Evolutionary conservation across 2,329 filamentous ascomycete genomes (phyloP), one percentile per base, ranked within the genome.

Genomic region (Microascus cirrosus): DNA sequence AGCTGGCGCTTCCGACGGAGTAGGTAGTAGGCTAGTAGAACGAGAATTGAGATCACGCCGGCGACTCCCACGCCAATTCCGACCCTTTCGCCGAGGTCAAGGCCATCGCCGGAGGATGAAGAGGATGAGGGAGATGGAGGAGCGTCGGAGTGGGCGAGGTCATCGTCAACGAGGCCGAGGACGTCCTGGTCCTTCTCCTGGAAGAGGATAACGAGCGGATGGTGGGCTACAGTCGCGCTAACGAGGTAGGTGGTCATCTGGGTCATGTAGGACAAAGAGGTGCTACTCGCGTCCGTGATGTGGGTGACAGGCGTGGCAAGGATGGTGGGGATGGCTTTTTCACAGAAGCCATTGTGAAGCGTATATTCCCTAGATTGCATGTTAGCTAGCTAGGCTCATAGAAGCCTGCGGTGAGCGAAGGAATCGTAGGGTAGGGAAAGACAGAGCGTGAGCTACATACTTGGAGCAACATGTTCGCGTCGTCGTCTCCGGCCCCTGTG

Each of bases 401-500:
- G 5, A 12, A 42, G 28, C 28, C 35, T 8, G 8, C 25, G 11
- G n/a, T 6, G 22, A 35, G 32, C 3, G 25, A 36, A 48, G 25
- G 24, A 22, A 34, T 11, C 24, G 13, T 20, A 32, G 36, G 13
- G 34, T 25, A 20, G 34, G 35, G 28, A 7, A 18, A 42, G 12
- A 59, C 36, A 22, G 3, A 24, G 22, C 28, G 36, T 10, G 45
- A 20, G 20, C 22, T 8, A 69, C 72, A 59, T 70, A 74, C 72
- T 68, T 72, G 57, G 72, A 74, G 56, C 72, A 74, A 60, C 72
- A 74, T 18, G 73, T 63, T 5, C 70, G 70, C 12, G 71, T 74
- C 7, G 70, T 73, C n/a, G 69, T 73, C 32, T 67, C 66, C 52
- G 66, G 63, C 12, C 62, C 61, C 55, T 60, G 59, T 34, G 60